Conservation (phyloP, 768 basidiomycete genomes). For the Boletus bicolor region DNA sequence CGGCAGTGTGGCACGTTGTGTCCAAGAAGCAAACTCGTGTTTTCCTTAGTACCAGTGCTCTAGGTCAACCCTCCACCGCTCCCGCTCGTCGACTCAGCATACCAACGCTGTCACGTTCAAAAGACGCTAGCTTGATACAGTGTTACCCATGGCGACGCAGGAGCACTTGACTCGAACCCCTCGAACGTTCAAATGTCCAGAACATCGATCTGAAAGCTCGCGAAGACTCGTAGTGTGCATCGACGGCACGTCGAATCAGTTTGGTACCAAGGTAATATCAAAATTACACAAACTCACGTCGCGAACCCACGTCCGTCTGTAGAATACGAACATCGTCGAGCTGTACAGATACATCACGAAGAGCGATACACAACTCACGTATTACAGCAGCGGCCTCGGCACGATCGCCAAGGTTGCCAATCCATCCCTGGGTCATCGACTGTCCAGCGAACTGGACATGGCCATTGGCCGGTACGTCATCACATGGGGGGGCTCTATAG, state of each 20-base stretch:
- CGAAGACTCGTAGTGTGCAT: conserved; percentile 34
- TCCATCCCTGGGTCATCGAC: conserved; percentile 15
- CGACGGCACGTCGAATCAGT: conserved; percentile 41
- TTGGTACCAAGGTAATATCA: conserved; percentile 29
- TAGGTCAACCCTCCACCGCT: neutral
- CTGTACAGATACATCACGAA: conserved; percentile 38
- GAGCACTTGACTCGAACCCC: neutral
- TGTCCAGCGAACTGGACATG: conserved; percentile 33
- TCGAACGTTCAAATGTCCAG: conserved; percentile 3
- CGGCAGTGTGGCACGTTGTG: conserved; percentile 10
- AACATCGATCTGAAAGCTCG: neutral
- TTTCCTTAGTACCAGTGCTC: neutral
- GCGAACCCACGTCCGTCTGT: neutral
- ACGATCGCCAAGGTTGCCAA: conserved; percentile 28
- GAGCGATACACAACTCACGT: conserved; percentile 33
- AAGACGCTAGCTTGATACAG: neutral
- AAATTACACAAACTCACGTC: neutral
- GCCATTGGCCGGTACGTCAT: conserved; percentile 36
- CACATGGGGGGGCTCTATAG: neutral
- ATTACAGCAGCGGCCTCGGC: conserved; percentile 42
- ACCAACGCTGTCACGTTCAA: neutral
- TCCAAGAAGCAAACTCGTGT: conserved; percentile 8
- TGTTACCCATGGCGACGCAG: neutral
- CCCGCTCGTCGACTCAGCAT: neutral
- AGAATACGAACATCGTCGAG: conserved; percentile 45